Evolutionary conservation across 805 yeast species (phyloP), one percentile per base, ranked within the genome.

Genomic region (Saccharomycopsis microspora): DNA sequence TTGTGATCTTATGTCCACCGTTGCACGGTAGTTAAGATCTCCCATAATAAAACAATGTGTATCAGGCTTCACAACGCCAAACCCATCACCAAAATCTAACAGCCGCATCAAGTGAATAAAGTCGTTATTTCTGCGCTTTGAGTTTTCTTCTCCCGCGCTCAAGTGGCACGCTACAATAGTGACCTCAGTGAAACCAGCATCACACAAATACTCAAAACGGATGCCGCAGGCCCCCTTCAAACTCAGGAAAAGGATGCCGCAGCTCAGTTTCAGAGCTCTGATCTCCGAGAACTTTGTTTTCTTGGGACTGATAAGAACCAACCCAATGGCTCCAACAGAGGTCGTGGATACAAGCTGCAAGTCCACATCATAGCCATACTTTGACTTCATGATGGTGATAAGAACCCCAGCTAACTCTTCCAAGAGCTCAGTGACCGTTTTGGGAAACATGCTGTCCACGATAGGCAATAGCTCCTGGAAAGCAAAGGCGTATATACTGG

Each of bases 1-100:
- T 19, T 19, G 19, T 19, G 19, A 19, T 19, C 19, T 19, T 19
- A 19, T 19, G 8, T 34, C 36, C 36, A 9, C 36, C 1, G 58
- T 54, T 19, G 82, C 73, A 41, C 97, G 69, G 61, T 84, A 89
- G 60, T 89, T 89, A 56, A 89, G 66, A 62, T 89, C 97, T 0
- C 97, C 97, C 70, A 85, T 64, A 45, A 88, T 61, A 57, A 88
- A 82, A 4, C 80, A 63, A 58, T 84, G 95, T 7, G 71, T 56
- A 1, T 63, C 55, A 0, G 80, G 78, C 51, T 73, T 74, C 41
- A 79, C 59, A 30, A 74, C 62, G 29, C 78, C 72, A 56, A 61
- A 69, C 3, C 77, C 80, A 54, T 80, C 82, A 8, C 71, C 73
- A 57, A 83, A 80, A 47, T 71, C 76, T 42, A 84, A 58, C 3